Percentiles rank a stretch among this genome's conserved stretches.
These are phyloP conservation scores for Gaeumannomyces sp. DNA, from an alignment of 2,329 filamentous ascomycete species.

Conservation along the genomic window DNA sequence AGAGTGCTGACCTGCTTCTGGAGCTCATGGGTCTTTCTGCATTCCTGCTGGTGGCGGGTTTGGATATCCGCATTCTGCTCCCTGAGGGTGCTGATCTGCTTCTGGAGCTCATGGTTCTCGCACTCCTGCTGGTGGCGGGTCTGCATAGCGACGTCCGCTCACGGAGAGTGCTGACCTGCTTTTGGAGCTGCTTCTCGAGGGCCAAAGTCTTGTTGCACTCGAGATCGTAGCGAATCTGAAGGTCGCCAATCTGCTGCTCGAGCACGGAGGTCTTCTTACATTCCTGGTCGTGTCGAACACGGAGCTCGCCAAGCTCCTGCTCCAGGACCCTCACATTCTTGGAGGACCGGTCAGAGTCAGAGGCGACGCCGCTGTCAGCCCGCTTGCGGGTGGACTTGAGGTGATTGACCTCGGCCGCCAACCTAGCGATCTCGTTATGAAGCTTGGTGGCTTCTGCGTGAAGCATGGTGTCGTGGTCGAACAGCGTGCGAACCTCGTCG, in stretches of 20 bases:
- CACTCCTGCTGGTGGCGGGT: too few relatives aligned
- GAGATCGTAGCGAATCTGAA: not conserved
- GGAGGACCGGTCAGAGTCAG: not conserved
- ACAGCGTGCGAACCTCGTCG: conserved; percentile 5
- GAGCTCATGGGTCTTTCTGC: too few relatives aligned
- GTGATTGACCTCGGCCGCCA: not conserved
- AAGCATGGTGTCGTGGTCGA: conserved; percentile 5
- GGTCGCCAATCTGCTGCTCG: not conserved
- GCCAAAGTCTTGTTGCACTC: not conserved
- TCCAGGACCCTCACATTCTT: not conserved
- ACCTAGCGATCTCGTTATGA: not conserved
- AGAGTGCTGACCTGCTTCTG: too few relatives aligned
- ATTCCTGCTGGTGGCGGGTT: too few relatives aligned
- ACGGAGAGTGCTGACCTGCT: not conserved
- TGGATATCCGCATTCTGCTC: too few relatives aligned
- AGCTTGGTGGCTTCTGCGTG: not conserved
- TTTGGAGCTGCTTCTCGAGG: not conserved
- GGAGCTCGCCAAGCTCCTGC: not conserved
- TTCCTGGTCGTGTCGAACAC: not conserved
- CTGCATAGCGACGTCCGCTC: too few relatives aligned
- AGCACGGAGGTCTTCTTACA: not conserved
- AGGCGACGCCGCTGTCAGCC: not conserved
- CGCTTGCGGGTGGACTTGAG: not conserved
- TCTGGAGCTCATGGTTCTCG: too few relatives aligned
- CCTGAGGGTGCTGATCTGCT: too few relatives aligned